Conservation (phyloP, 1,139 yeast genomes). For the Fermentozyma sake region DNA sequence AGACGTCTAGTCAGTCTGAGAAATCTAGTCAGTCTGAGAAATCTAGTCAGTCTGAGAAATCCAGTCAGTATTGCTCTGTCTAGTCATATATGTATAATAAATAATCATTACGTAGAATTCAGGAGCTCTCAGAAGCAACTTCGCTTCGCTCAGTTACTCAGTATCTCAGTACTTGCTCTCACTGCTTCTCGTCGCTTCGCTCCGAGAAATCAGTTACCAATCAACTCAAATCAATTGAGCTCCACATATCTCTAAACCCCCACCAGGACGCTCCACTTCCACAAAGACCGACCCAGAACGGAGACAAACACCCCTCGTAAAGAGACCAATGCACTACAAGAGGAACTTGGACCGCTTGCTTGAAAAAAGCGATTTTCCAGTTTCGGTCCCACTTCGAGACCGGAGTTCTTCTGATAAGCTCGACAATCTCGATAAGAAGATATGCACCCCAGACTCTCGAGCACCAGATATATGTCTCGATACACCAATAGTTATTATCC, state of each 20-base stretch:
- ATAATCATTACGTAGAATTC: no score
- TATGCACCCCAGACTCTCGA: constrained; percentile 57
- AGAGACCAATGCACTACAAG: constrained; percentile 58
- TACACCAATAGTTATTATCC: constrained; percentile 41
- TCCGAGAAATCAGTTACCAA: neutral
- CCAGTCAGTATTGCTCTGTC: no score
- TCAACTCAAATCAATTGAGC: constrained; percentile 26
- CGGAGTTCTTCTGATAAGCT: constrained; percentile 40
- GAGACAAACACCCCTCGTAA: constrained; percentile 49
- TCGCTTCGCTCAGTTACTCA: no score
- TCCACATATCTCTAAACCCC: constrained; percentile 38
- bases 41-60: no score
- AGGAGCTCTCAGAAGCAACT: no score
- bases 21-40: no score
- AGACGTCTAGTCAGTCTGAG: no score
- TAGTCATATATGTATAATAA: no score
- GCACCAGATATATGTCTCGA: constrained; percentile 46
- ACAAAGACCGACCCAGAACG: constrained; percentile 49
- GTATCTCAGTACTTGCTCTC: no score
- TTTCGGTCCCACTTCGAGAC: constrained; percentile 29
- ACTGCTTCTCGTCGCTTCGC: no score
- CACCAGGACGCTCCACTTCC: constrained; percentile 48
- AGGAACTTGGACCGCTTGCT: constrained; percentile 46
- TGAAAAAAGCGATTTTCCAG: constrained; percentile 36
- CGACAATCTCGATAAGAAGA: constrained; percentile 44